Evolutionary conservation across 768 basidiomycete genomes (phyloP), one percentile per base, ranked within the genome.

Genomic region (Hirschioporus abietinus): DNA sequence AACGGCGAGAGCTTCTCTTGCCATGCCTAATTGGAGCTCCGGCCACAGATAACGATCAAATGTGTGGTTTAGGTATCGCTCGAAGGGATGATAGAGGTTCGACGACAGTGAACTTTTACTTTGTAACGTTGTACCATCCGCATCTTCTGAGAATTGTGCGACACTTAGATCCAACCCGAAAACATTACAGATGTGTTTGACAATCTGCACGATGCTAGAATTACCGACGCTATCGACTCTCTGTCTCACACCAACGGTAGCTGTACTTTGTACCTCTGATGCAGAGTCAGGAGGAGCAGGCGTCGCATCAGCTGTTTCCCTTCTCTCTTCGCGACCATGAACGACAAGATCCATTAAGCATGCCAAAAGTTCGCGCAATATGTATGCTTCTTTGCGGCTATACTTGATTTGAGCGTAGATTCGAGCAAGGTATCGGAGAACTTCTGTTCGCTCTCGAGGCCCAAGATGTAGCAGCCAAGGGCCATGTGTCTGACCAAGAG

Each of bases 11-110:
- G 95, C 93, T 74, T 99, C 97, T 42, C 94, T 86, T 24, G 98
- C 82, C n/a, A 96, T 87, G 25, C 94, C 95, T 20, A 98, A 86
- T 79, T 97, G 96, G 57, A 99, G 80, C 74, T 95, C 93, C 1
- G 95, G 90, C 96, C 96, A 99, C 5, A 84, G 76, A 68, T 88
- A 86, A 26, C 76, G 79, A 34, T 78, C 74, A 52, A 52, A 20
- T 20, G 42, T 52, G 42, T 52, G 42, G 12, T 12, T 20, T 20
- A 52, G 12, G 20, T 52, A 52, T 52, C 42, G 42, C 20, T 52
- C 42, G 42, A 52, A 52, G 12, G 42, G 42, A 52, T 52, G 42
- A 10, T 52, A 52, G 42, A 52, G 42, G 12, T 52, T 52, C 23
- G 78, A 76, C 35, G 79, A 78, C 9, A 79, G 67, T 20, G 42